Evolutionary conservation across 2,329 filamentous ascomycete genomes (phyloP), one percentile per base, ranked within the genome.

Genomic region (Leptographium galeiforme): DNA sequence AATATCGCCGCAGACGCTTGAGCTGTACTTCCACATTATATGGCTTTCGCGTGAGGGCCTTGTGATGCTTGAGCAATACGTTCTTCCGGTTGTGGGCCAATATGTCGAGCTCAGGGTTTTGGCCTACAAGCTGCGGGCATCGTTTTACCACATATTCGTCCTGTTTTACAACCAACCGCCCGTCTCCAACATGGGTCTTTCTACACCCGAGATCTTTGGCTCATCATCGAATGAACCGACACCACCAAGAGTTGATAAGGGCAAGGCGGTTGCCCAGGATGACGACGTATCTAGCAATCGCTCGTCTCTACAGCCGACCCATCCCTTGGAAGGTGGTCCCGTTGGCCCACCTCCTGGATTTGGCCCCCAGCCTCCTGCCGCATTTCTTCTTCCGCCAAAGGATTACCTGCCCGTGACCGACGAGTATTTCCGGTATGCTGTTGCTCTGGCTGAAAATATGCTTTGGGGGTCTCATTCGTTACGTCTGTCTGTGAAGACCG

Each of bases 91-190:
- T 78, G 87, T 88, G 53, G 82, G 77, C 60, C 84, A 80, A 62
- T 88, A 82, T 68, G 81, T 75, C 63, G 90, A 95, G 66, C 81
- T 95, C 54, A 90, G 89, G 63, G 90, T 97, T 46, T 77, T 98
- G 58, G 84, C 87, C 19, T 88, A 89, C 66, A 98, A 97, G 68
- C 77, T 98, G 14, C 84, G 89, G 56, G 93, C 93, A 16, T 95
- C 89, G 19, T 95, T 97, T 65, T 93, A 94, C 62, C 91, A 98
- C 70, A 89, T 98, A 59, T 95, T 95, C 66, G 93, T 95, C 52
- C 78, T 97, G 13, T 97, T 96, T 64, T 89, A 96, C 71, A 96
- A 96, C 68, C 82, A 88, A 52, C 91, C 91, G 0, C 77, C 85
- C 0, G 79, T 95, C 54, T 84, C 82, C 46, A 72, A 76, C 39